Evolutionary conservation across 129 eudicot genomes (phyloP), one percentile per base, ranked within the genome.

Genomic region (Saposhnikovia divaricata): DNA sequence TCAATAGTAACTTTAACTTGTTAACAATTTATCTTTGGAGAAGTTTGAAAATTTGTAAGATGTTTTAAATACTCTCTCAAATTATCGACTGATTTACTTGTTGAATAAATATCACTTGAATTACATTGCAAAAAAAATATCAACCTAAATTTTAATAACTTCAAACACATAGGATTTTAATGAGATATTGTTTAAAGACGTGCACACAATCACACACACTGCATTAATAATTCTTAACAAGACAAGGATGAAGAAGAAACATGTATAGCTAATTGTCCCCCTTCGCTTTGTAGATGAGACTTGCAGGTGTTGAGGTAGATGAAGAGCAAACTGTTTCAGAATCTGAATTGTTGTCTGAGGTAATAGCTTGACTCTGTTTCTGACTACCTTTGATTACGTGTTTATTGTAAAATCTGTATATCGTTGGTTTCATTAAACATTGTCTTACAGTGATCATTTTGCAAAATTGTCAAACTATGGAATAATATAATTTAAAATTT

Each of bases 321-420:
- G 91, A 91, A 87, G 98, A 93, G 82, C 89, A 89, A 85, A 89
- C 97, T 38, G 86, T 93, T 71, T 86, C 97, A n/a, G 97, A 89
- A 77, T 89, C 92, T 5, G 97, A 91, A 31, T 81, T 93, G 80
- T 86, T 93, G 21, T 88, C 86, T 23, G 98, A 93, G 98, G 98
- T 93, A 85, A 48, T 81, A 14, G 10, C 23, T 71, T 39, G 42
- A 71, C 47, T 74, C 34, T 61, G 9, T 75, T 27, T 40, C 34
- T 2, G 38, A 78, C 51, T 66, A 45, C 37, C 11, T 51, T 75
- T 18, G 14, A 21, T 6, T 66, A 34, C 3, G 9, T 53, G 25
- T 9, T 79, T 75, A 25, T 77, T 27, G 55, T 34, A 43, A 57
- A 5, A n/a, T 74, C 31, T 44, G 27, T 25, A 42, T 14, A 21